Evolutionary conservation across 352 stramenopile species (phyloP).

Genomic region (Pythium pectinolyticum): DNA sequence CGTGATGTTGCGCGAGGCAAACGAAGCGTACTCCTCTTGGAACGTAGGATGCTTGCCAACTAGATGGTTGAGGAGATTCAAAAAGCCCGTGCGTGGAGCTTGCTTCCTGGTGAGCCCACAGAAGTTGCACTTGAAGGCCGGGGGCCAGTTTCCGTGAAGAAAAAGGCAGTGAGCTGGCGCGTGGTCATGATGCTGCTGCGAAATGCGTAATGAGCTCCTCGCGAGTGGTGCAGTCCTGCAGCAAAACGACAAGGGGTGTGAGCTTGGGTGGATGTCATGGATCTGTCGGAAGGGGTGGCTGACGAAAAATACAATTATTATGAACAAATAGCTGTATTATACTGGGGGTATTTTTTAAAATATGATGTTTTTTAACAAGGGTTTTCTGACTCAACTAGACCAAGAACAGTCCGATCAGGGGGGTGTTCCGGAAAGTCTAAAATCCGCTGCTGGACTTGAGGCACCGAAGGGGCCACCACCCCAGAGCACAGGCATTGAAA

Average conservation of each 20-base stretch:
- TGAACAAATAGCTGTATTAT: too few species aligned
- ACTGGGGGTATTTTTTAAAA: too few species aligned
- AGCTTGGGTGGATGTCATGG: too few species aligned
- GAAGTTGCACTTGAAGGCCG: conserved; percentile 16
- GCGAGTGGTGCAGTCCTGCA: too few species aligned
- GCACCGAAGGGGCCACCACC: too few species aligned
- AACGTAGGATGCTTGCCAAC: background rate
- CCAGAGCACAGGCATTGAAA: too few species aligned
- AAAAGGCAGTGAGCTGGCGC: conserved; percentile 1
- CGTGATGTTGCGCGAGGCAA: background rate
- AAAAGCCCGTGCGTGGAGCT: conserved; percentile 5
- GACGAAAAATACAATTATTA: too few species aligned
- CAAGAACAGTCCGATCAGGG: background rate
- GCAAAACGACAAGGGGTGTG: too few species aligned
- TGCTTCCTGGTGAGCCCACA: background rate
- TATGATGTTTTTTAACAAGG: conserved; percentile 6
- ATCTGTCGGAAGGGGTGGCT: too few species aligned
- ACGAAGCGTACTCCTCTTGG: background rate
- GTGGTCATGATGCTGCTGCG: too few species aligned
- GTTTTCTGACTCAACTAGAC: background rate
- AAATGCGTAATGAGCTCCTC: too few species aligned
- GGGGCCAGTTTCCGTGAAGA: background rate
- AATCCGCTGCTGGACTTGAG: background rate
- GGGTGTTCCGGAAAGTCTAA: background rate
- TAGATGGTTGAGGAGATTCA: conserved; percentile 8